Percentiles rank a stretch among this genome's conserved stretches.
Evolutionary conservation across 2,329 filamentous ascomycete species (phyloP).

Genomic region (Amauroascus verrucosus): DNA sequence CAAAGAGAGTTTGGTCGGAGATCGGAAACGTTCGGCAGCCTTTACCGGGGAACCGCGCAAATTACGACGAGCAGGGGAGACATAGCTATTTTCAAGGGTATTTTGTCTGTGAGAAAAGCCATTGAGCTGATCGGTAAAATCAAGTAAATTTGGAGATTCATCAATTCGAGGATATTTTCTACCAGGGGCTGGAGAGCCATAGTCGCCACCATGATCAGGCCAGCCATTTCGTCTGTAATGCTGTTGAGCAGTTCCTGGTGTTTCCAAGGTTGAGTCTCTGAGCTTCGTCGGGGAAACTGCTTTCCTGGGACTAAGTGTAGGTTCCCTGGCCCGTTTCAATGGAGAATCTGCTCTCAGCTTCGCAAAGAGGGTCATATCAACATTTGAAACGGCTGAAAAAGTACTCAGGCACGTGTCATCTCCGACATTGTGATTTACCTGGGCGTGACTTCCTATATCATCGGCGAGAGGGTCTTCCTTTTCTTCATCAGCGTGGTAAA

Average conservation of each 20-base stretch:
- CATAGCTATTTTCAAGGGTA: constrained; percentile 32
- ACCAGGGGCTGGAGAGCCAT: constrained; percentile 41
- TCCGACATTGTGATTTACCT: constrained; percentile 26
- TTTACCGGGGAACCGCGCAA: constrained; percentile 35
- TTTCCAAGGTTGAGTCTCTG: constrained; percentile 24
- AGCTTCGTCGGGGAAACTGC: constrained; percentile 15
- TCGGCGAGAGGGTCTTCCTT: constrained; percentile 20
- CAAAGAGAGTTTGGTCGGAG: constrained; percentile 52
- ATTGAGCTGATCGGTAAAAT: constrained; percentile 74
- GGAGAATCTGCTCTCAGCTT: constrained; percentile 56
- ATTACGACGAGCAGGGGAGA: constrained; percentile 30
- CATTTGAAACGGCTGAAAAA: constrained; percentile 71
- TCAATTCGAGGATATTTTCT: constrained; percentile 37
- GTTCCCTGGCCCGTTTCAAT: constrained; percentile 38
- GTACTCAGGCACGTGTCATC: constrained; percentile 56
- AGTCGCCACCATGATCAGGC: constrained; percentile 27
- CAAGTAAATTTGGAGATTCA: constrained; percentile 68
- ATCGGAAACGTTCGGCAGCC: constrained; percentile 27
- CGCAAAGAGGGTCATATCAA: constrained; percentile 72
- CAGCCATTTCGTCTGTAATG: constrained; percentile 21
- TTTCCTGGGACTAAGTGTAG: constrained; percentile 38
- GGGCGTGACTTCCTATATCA: constrained; percentile 16
- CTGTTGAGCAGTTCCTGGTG: constrained; percentile 42
- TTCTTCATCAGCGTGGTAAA: constrained; percentile 24
- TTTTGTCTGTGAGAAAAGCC: constrained; percentile 32